phyloP scores from a whole-genome alignment of 2,329 filamentous ascomycete genomes.

The Sordariomycetes sp. region DNA sequence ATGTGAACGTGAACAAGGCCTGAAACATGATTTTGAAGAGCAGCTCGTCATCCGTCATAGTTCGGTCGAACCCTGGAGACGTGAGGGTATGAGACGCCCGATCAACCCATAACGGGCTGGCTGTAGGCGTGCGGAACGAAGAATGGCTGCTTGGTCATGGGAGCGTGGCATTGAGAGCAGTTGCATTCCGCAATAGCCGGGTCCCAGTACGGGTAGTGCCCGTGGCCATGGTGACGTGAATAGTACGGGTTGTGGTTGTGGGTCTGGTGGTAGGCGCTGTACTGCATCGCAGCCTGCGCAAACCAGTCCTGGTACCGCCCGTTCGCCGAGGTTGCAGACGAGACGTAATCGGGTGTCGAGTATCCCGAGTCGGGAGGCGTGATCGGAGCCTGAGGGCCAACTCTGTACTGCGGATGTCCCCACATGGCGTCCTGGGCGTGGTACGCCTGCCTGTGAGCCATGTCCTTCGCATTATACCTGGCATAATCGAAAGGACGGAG shows the following conservation, averaged over 20 bases:
- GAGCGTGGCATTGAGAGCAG: constrained; percentile 30
- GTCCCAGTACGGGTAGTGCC: constrained; percentile 40
- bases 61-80: not conserved
- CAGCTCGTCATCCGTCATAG: not conserved
- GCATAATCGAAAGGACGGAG: constrained; percentile 15
- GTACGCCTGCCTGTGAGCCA: constrained; percentile 3
- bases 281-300: constrained; percentile 24
- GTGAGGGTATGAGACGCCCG: constrained; percentile 1
- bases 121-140: constrained; percentile 34
- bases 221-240: constrained; percentile 14
- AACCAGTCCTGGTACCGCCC: constrained; percentile 47
- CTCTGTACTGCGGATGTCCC: constrained; percentile 7
- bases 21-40: not conserved
- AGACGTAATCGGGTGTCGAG: constrained; percentile 44
- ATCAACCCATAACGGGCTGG: constrained; percentile 41
- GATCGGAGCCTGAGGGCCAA: constrained; percentile 24
- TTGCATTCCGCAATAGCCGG: constrained; percentile 33
- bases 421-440: constrained; percentile 4
- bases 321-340: constrained; percentile 40
- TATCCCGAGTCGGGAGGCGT: constrained; percentile 50
- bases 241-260: constrained; percentile 20
- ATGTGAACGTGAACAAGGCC: not conserved
- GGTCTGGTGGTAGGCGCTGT: constrained; percentile 28
- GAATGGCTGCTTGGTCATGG: constrained; percentile 32
- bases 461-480: constrained; percentile 20